These are phyloP conservation scores for Neofusicoccum kwambonambiense DNA, from an alignment of 2,329 filamentous ascomycete genomes.

Conservation along the genomic window DNA sequence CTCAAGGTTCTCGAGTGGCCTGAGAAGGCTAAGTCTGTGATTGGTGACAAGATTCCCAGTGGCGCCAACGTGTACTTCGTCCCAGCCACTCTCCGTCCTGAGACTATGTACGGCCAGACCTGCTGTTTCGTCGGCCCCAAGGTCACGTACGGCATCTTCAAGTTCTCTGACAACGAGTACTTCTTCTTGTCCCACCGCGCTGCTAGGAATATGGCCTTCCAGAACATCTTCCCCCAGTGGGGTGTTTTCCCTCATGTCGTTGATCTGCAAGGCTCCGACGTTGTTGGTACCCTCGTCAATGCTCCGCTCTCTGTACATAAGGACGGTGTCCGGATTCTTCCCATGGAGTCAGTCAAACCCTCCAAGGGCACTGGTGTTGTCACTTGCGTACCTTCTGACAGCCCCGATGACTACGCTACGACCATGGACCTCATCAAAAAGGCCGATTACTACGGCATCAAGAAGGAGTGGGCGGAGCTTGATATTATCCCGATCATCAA, in stretches of 20 bases:
- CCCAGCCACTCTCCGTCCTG: constrained; percentile 85
- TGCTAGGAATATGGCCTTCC: constrained; percentile 94
- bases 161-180: constrained; percentile 66
- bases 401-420: constrained; percentile 91
- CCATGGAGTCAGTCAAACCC: constrained; percentile 90
- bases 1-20: constrained; percentile 89
- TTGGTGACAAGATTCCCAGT: constrained; percentile 76
- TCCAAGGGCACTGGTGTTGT: constrained; percentile 97
- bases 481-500: constrained; percentile 76
- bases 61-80: constrained; percentile 83
- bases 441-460: constrained; percentile 90
- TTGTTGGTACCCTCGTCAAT: constrained; percentile 84
- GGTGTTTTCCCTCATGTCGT: constrained; percentile 72
- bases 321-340: constrained; percentile 75
- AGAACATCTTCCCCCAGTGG: constrained; percentile 78
- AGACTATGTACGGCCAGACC: constrained; percentile 98
- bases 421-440: constrained; percentile 88
- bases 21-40: constrained; percentile 65
- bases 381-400: constrained; percentile 92
- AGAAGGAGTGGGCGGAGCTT: constrained; percentile 93
- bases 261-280: constrained; percentile 72
- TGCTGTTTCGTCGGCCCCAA: constrained; percentile 93
- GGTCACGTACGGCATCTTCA: constrained; percentile 86
- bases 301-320: constrained; percentile 82
- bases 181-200: constrained; percentile 79